Evolutionary conservation across 1,284 basidiomycete species (phyloP).

Genomic region (Apiotrichum montevideense): DNA sequence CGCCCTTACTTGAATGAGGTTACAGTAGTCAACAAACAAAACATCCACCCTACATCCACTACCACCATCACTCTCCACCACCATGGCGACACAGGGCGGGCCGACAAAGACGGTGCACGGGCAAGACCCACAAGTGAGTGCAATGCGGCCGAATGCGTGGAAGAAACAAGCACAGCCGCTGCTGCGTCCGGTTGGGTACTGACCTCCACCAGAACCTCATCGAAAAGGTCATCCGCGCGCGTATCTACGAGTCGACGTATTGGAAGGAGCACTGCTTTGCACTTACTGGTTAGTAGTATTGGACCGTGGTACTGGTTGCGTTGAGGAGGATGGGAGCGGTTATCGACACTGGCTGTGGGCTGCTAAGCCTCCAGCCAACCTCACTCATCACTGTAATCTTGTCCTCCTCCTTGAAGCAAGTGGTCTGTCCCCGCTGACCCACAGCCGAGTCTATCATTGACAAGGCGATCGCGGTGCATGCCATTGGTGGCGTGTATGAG

Average conservation of each 20-base stretch:
- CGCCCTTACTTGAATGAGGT: no score
- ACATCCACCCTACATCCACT: background rate
- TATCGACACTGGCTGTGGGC: no score
- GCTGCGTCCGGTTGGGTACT: background rate
- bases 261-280: slow-evolving; percentile 99
- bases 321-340: no score
- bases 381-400: background rate
- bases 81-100: slow-evolving; percentile 17
- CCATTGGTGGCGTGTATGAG: slow-evolving; percentile 81
- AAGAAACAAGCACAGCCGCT: no score
- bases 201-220: slow-evolving; percentile 67
- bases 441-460: slow-evolving; percentile 88
- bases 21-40: no score
- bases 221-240: slow-evolving; percentile 90
- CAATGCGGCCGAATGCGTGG: no score
- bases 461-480: slow-evolving; percentile 73
- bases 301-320: background rate
- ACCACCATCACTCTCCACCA: background rate
- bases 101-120: slow-evolving; percentile 64
- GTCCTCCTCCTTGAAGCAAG: background rate
- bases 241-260: slow-evolving; percentile 90
- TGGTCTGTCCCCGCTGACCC: background rate
- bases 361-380: no score
- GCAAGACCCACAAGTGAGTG: slow-evolving; percentile 75
- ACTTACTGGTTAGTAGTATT: slow-evolving; percentile 64